A percentile compares a stretch with the other conserved stretches of the same genome.
phyloP scores from a whole-genome alignment of 495 filamentous ascomycete species.

The Trichoderma asperelloides region DNA sequence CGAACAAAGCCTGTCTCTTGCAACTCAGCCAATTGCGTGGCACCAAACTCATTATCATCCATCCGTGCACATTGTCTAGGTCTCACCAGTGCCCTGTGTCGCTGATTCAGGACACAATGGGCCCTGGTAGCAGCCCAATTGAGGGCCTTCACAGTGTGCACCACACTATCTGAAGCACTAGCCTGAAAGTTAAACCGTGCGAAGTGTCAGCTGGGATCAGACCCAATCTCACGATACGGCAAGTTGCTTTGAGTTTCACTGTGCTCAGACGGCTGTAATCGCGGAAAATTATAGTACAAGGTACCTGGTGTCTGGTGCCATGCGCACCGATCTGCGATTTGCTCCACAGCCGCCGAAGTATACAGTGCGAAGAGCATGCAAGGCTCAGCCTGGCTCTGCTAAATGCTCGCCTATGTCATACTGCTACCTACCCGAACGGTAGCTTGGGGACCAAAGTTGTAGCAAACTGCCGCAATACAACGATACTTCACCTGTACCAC shows the following conservation, averaged over 20 bases:
- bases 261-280: too few relatives aligned
- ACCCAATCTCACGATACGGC: neutral
- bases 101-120: neutral
- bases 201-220: neutral
- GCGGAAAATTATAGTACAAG: neutral
- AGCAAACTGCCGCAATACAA: too few relatives aligned
- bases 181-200: neutral
- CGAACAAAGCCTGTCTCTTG: neutral
- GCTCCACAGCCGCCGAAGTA: too few relatives aligned
- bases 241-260: neutral
- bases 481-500: too few relatives aligned
- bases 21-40: neutral
- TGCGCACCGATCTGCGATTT: neutral
- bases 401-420: too few relatives aligned
- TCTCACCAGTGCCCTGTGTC: neutral
- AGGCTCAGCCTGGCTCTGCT: too few relatives aligned
- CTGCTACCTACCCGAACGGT: too few relatives aligned
- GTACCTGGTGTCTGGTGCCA: neutral
- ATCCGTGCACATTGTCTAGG: constrained; percentile 3
- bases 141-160: neutral
- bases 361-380: too few relatives aligned
- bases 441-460: too few relatives aligned
- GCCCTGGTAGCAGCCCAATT: neutral
- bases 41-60: neutral
- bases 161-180: neutral